A percentile compares a stretch with the other conserved stretches of the same genome.
Conservation (phyloP, 805 yeast species). For the Grigorovia humatica region DNA sequence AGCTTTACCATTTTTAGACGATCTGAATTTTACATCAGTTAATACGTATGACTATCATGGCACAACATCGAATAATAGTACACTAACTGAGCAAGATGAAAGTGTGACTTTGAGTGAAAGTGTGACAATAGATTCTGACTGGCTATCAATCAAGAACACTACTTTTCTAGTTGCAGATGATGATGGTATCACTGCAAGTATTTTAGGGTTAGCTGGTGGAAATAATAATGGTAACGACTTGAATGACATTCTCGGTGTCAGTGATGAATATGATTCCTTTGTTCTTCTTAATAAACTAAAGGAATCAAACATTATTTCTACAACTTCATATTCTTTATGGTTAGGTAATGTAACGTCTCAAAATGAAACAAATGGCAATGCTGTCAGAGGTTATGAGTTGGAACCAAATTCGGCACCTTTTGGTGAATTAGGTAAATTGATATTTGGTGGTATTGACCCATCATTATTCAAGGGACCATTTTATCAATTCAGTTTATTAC, state of each 20-base stretch:
- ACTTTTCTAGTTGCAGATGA: constrained; percentile 31
- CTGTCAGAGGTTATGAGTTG: constrained; percentile 4
- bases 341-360: constrained; percentile 15
- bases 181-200: constrained; percentile 33
- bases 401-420: background rate
- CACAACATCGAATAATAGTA: background rate
- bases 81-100: background rate
- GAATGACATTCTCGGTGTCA: background rate
- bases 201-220: constrained; percentile 36
- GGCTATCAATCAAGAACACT: constrained; percentile 6
- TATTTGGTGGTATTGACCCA: constrained; percentile 52
- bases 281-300: constrained; percentile 29
- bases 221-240: constrained; percentile 8
- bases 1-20: constrained; percentile 19
- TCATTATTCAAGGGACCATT: constrained; percentile 37
- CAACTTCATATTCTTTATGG: constrained; percentile 38
- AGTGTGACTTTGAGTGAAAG: background rate
- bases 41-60: background rate
- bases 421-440: constrained; percentile 26
- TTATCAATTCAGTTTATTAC: constrained; percentile 40
- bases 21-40: constrained; percentile 10
- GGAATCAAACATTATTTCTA: constrained; percentile 22
- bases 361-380: constrained; percentile 8
- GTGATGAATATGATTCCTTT: constrained; percentile 13
- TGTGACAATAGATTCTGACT: background rate